Conservation (phyloP, 306 rosid genomes). For the Rosa chinensis region DNA sequence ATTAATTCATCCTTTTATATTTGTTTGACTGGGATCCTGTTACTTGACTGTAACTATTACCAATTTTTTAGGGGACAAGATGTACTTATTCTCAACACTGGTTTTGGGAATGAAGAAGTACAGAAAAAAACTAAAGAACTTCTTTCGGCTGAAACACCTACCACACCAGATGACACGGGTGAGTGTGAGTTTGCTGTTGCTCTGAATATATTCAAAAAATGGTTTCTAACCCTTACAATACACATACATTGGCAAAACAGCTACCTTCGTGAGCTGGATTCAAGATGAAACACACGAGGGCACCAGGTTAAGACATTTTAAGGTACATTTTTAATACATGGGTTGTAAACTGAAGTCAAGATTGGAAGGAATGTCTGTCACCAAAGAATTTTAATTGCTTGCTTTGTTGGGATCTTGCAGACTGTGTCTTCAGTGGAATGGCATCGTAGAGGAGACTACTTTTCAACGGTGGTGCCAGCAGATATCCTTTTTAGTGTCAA, state of each 20-base stretch:
- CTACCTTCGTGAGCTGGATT: conserved; percentile 67
- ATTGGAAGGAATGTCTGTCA: conserved; percentile 4
- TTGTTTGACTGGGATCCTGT: neutral
- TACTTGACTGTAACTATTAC: conserved; percentile 18
- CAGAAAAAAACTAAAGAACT: conserved; percentile 64
- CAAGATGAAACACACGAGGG: conserved; percentile 69
- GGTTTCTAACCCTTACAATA: conserved; percentile 27
- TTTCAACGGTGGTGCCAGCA: conserved; percentile 86
- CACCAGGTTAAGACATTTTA: conserved; percentile 71
- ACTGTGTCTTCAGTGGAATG: conserved; percentile 81
- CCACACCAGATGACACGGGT: conserved; percentile 61
- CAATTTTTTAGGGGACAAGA: conserved; percentile 69
- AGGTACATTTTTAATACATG: conserved; percentile 48
- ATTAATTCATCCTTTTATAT: neutral
- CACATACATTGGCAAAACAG: conserved; percentile 32
- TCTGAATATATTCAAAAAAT: conserved; percentile 16
- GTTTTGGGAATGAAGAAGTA: conserved; percentile 76
- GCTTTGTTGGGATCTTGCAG: conserved; percentile 50
- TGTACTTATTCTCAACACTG: conserved; percentile 63
- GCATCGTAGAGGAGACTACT: conserved; percentile 96
- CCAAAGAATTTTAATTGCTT: conserved; percentile 16
- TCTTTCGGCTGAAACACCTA: conserved; percentile 51
- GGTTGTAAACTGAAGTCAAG: conserved; percentile 17
- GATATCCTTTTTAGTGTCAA: conserved; percentile 68
- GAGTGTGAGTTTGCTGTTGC: conserved; percentile 29